Conservation (phyloP, 2,329 filamentous ascomycete genomes). For the Penicillium sp. region DNA sequence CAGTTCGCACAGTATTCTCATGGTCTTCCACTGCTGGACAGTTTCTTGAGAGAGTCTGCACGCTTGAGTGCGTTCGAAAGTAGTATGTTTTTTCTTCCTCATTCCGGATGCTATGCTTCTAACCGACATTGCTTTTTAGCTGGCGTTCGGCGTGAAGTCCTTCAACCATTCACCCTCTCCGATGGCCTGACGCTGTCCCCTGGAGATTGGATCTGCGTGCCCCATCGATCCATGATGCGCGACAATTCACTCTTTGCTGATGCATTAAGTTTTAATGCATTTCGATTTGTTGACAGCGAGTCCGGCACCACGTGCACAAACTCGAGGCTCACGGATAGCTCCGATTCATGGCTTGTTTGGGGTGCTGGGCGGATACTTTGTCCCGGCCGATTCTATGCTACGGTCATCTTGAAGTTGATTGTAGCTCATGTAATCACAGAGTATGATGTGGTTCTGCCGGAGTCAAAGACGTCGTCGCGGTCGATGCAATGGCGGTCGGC, state of each 20-base stretch:
- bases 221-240: not conserved
- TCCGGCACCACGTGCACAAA: no score
- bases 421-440: not conserved
- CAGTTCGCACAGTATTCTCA: no score
- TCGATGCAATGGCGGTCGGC: not conserved
- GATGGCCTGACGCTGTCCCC: not conserved
- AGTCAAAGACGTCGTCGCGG: not conserved
- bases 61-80: not conserved
- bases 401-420: not conserved
- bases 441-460: not conserved
- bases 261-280: not conserved
- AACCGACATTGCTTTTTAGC: not conserved
- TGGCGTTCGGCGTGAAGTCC: not conserved
- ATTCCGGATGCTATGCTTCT: not conserved
- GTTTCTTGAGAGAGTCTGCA: slow-evolving; percentile 1
- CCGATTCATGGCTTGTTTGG: not conserved
- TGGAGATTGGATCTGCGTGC: not conserved
- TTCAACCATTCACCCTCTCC: not conserved
- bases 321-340: not conserved
- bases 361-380: not conserved
- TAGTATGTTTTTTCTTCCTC: not conserved
- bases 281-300: not conserved
- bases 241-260: not conserved
- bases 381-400: slow-evolving; percentile 1
- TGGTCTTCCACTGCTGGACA: not conserved